Evolutionary conservation across 805 yeast species (phyloP), one percentile per base, ranked within the genome.

Genomic region (Candida glaebosa): DNA sequence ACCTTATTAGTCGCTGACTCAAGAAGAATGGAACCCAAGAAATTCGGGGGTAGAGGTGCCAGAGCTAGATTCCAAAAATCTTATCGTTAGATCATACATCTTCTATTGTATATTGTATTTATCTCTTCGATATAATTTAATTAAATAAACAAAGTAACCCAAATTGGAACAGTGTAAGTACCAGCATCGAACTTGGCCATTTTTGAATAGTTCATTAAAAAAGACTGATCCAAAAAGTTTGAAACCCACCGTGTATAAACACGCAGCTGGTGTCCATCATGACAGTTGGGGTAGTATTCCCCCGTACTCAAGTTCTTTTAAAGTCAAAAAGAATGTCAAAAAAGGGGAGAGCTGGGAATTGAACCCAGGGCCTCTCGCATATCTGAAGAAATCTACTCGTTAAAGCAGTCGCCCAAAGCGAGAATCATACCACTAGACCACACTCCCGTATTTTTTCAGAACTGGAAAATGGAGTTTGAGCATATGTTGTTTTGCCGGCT

Each of bases 31-130:
- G 99, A 93, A 83, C 99, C 99, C 84, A 93, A 93, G 97, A 93
- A 93, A 84, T 93, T 93, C 82, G 99, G 99, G 83, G 99, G 99
- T 84, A 96, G 95, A 78, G 99, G 99, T 87, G 99, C 99, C 80
- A 93, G 99, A 82, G 93, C 99, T 72, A 91, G 98, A 82, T 91
- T 87, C 97, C 99, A 93, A 84, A 93, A 93, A 78, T 93, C 99
- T 75, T 93, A 93, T 93, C 99, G 99, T 90, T 93, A 91, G 79
- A 17, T 16, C 17, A 10, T 22, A 22, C 10, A 22, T 22, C 9
- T 22, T 22, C 6, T 22, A n/a, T n/a, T n/a, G 16, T 12, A 31
- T 31, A n/a, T n/a, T 31, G 16, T 32, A 18, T 32, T 17, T 32
- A 32, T 18, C 12, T 32, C n/a, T 17, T 32, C 17, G n/a, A 18